Conservation (phyloP, 2,329 filamentous ascomycete species). For the Paecilomyces variotii region DNA sequence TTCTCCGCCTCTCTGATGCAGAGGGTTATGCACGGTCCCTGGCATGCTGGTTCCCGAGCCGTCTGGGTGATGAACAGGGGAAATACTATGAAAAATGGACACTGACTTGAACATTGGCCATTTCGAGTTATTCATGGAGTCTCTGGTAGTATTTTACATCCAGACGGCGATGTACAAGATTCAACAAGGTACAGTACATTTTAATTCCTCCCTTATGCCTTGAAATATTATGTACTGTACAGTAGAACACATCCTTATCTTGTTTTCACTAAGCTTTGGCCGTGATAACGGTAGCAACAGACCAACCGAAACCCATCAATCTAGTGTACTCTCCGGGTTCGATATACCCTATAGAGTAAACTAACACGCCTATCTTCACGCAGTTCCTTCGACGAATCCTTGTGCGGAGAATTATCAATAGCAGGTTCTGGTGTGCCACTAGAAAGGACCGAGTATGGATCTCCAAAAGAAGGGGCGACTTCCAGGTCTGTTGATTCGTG, state of each 20-base stretch:
- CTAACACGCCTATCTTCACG: not conserved
- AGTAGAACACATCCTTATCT: not conserved
- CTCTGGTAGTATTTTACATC: no score
- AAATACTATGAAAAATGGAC: not conserved
- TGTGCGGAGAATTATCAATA: not conserved
- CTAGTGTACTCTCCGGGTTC: not conserved
- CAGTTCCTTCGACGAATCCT: not conserved
- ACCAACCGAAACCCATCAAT: not conserved
- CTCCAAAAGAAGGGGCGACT: not conserved
- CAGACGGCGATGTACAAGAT: no score
- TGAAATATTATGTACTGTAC: not conserved
- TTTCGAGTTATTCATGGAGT: no score
- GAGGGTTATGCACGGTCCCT: not conserved
- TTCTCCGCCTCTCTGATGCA: not conserved
- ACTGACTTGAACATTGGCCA: no score
- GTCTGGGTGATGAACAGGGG: not conserved
- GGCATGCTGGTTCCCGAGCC: not conserved
- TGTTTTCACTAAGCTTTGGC: not conserved
- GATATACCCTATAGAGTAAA: not conserved
- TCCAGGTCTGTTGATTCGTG: not conserved
- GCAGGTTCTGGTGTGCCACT: not conserved
- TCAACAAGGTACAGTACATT: no score
- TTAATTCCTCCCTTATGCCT: no score
- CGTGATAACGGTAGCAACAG: not conserved
- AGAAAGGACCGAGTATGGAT: not conserved